phyloP scores from a whole-genome alignment of 371 early-diverging fungal genomes.

The Apophysomyces trapeziformis region DNA sequence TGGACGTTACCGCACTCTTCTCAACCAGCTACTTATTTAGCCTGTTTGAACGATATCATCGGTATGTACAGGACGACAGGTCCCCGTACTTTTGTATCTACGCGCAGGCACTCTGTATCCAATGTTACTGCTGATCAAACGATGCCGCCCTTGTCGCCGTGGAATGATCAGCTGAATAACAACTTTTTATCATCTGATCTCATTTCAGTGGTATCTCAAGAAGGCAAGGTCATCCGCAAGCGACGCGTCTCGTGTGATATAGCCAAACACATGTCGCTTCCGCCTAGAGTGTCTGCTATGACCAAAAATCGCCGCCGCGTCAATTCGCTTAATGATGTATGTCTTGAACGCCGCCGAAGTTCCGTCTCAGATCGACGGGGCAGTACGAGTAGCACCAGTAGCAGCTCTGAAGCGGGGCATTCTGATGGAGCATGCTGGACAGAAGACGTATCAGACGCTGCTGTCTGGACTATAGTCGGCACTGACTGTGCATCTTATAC shows the following conservation, averaged over 20 bases:
- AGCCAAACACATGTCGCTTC: slow-evolving; percentile 33
- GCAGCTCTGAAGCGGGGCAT: not conserved
- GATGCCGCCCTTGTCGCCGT: slow-evolving; percentile 20
- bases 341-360: slow-evolving; percentile 14
- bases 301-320: slow-evolving; percentile 42
- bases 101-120: slow-evolving; percentile 17
- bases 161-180: slow-evolving; percentile 16
- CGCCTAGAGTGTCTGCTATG: slow-evolving; percentile 23
- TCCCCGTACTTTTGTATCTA: slow-evolving; percentile 40
- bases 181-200: slow-evolving; percentile 18
- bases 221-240: slow-evolving; percentile 44
- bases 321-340: slow-evolving; percentile 45
- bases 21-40: slow-evolving; percentile 66
- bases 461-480: slow-evolving; percentile 91
- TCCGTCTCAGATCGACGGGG: slow-evolving; percentile 17
- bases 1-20: slow-evolving; percentile 51
- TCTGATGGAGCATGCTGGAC: slow-evolving; percentile 68
- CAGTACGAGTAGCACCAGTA: slow-evolving; percentile 15
- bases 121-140: slow-evolving; percentile 2
- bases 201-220: slow-evolving; percentile 24
- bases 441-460: slow-evolving; percentile 85
- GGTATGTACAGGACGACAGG: slow-evolving; percentile 76
- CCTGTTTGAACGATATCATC: slow-evolving; percentile 79
- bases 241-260: slow-evolving; percentile 54
- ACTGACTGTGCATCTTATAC: slow-evolving; percentile 81